A percentile compares a stretch with the other conserved stretches of the same genome.
phyloP scores from a whole-genome alignment of 2,329 filamentous ascomycete genomes.

The Aspergillus sp. region DNA sequence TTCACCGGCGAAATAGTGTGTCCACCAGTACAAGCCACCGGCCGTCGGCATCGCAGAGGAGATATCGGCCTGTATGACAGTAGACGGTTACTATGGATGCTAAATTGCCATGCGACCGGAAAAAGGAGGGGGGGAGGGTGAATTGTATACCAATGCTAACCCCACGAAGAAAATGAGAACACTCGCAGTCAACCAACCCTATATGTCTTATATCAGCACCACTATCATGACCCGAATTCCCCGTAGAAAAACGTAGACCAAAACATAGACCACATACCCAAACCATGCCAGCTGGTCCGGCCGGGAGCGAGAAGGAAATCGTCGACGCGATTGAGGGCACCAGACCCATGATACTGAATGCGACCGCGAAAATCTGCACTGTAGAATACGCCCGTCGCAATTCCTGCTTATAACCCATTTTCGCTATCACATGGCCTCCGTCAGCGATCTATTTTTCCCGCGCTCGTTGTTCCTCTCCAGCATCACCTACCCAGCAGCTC shows the following conservation, averaged over 20 bases:
- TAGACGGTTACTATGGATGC: too few species aligned
- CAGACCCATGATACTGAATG: constrained; percentile 54
- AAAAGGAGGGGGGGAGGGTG: background rate
- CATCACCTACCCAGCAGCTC: constrained; percentile 16
- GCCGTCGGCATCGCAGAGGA: constrained; percentile 51
- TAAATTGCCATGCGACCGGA: background rate
- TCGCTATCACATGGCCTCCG: constrained; percentile 13
- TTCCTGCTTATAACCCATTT: constrained; percentile 51
- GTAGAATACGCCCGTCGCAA: constrained; percentile 54
- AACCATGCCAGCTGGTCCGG: constrained; percentile 54
- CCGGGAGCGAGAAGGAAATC: constrained; percentile 50
- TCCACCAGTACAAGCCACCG: constrained; percentile 53
- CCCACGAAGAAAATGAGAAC: constrained; percentile 52
- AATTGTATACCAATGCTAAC: constrained; percentile 46
- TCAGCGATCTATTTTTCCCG: constrained; percentile 1
- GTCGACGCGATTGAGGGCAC: constrained; percentile 55
- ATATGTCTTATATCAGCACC: constrained; percentile 2
- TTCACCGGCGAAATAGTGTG: constrained; percentile 50
- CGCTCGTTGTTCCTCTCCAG: background rate
- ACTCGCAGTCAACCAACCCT: constrained; percentile 52
- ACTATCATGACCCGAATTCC: background rate
- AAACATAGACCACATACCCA: constrained; percentile 38
- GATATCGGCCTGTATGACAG: constrained; percentile 36
- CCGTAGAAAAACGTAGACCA: too few species aligned
- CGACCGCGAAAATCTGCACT: constrained; percentile 54